Conservation (phyloP, 345 rosid species). For the Pistacia vera region DNA sequence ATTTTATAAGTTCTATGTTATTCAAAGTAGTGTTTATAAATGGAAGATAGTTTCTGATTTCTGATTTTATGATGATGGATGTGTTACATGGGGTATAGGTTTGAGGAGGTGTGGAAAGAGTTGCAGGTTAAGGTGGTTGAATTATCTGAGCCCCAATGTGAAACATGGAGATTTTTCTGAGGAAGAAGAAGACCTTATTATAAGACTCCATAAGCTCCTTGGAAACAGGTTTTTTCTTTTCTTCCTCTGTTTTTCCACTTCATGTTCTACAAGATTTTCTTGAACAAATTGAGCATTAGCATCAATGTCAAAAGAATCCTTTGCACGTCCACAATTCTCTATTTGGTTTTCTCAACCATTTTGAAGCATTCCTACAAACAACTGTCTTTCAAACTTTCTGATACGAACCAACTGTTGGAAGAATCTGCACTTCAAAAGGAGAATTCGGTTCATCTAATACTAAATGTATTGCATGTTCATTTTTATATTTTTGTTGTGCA, state of each 20-base stretch:
- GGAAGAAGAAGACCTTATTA: slow-evolving; percentile 33
- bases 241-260: not conserved
- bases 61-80: not conserved
- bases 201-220: slow-evolving; percentile 34
- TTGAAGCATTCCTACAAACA: not conserved
- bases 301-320: no score
- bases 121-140: slow-evolving; percentile 32
- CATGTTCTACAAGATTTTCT: not conserved
- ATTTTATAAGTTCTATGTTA: not conserved
- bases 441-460: not conserved
- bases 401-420: not conserved
- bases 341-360: not conserved
- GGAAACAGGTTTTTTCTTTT: slow-evolving; percentile 25
- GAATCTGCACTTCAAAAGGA: not conserved
- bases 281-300: not conserved
- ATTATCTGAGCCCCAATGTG: slow-evolving; percentile 27
- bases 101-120: slow-evolving; percentile 33
- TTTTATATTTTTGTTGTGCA: not conserved
- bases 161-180: slow-evolving; percentile 26
- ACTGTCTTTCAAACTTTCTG: no score
- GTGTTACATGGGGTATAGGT: not conserved
- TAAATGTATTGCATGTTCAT: not conserved
- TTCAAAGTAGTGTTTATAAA: not conserved
- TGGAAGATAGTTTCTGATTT: not conserved
- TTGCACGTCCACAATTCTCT: not conserved